These are phyloP conservation scores for Fusarium algeriense DNA, from an alignment of 2,329 filamentous ascomycete species.

Conservation along the genomic window DNA sequence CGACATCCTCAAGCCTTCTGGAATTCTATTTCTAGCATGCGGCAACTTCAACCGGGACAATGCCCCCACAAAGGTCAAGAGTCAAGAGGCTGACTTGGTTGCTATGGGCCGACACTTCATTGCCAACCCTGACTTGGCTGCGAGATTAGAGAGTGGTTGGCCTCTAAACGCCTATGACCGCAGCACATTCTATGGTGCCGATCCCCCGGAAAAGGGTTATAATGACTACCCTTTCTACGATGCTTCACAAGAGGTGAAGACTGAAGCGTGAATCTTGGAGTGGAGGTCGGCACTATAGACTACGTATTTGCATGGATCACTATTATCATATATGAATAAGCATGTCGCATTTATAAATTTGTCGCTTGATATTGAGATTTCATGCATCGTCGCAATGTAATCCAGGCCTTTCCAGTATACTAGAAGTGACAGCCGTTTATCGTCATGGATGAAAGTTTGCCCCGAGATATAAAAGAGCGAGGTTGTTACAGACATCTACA, in stretches of 20 bases:
- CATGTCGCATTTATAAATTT: neutral
- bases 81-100: constrained; percentile 43
- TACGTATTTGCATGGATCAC: neutral
- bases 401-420: too few species aligned
- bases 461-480: too few species aligned
- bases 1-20: constrained; percentile 53
- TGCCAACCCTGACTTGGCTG: constrained; percentile 53
- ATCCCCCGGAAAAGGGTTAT: constrained; percentile 44
- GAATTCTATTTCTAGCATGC: constrained; percentile 61
- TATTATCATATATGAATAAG: neutral
- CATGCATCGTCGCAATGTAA: too few species aligned
- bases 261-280: neutral
- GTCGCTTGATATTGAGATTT: too few species aligned
- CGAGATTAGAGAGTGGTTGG: constrained; percentile 53
- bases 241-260: neutral
- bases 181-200: constrained; percentile 54
- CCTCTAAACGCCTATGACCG: constrained; percentile 55
- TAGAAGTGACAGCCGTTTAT: too few species aligned
- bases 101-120: constrained; percentile 52
- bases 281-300: neutral
- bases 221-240: constrained; percentile 45
- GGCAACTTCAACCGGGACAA: constrained; percentile 54
- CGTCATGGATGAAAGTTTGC: too few species aligned
- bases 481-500: too few species aligned
- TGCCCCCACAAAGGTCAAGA: constrained; percentile 51